Conservation (phyloP, 148 eudicot genomes). For the Selenicereus undatus region DNA sequence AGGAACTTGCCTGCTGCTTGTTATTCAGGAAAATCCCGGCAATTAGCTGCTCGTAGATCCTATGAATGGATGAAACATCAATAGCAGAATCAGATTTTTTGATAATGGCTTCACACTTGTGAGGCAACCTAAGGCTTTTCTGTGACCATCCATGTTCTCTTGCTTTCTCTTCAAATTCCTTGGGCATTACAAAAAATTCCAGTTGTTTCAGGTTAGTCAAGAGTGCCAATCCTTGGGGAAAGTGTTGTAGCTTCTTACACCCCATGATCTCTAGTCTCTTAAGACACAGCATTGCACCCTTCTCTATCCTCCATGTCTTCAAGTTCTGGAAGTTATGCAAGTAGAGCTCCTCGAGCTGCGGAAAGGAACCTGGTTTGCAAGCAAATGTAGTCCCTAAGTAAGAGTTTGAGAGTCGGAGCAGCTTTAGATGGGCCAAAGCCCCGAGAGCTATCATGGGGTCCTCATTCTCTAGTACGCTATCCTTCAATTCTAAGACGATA, state of each 20-base stretch:
- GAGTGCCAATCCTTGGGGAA: conserved; percentile 15
- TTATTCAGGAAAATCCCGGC: conserved; percentile 18
- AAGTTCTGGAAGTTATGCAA: not conserved
- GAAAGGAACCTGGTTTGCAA: conserved; percentile 14
- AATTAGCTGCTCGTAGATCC: conserved; percentile 18
- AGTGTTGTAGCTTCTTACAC: conserved; percentile 1
- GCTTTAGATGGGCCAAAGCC: conserved; percentile 20
- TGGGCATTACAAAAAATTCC: conserved; percentile 8
- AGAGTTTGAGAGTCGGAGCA: conserved; percentile 13
- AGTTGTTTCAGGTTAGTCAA: conserved; percentile 17
- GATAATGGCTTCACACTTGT: conserved; percentile 24
- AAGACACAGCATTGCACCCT: conserved; percentile 19
- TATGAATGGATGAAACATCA: conserved; percentile 17
- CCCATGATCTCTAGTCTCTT: conserved; percentile 17
- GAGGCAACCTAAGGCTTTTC: conserved; percentile 14
- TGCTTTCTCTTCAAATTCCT: conserved; percentile 9
- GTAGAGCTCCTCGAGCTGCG: conserved; percentile 23
- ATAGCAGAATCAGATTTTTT: conserved; percentile 12
- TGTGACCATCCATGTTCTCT: conserved; percentile 4
- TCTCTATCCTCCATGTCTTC: conserved; percentile 11
- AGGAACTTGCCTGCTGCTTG: conserved; percentile 14
- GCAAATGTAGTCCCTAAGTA: conserved; percentile 3
- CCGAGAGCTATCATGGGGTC: conserved; percentile 20
- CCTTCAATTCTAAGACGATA: conserved; percentile 13
- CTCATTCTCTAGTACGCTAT: conserved; percentile 7